Base-by-base conservation (phyloP, 2,329 filamentous ascomycete species). In the Apiospora marii region DNA sequence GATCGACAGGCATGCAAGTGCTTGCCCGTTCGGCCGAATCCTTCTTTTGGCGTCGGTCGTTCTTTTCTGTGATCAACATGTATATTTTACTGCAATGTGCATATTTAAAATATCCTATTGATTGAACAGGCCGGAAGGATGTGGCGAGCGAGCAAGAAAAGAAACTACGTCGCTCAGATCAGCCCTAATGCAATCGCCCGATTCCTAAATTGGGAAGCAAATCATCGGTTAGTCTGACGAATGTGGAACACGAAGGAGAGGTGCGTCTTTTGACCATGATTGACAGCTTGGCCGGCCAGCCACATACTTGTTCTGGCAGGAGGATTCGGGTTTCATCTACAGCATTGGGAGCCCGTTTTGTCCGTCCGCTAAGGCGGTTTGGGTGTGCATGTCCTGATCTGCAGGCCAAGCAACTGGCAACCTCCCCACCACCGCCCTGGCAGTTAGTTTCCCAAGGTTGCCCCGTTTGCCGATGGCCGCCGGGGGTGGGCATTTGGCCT, bases 1-100 rank as follows among this genome's bases (percentile, higher is more conserved):
- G 58, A 64, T 64, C 58, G 58, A 64, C 58, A 24, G 22, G 22
- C 22, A 61, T 61, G 30, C 30, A 61, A 61, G 53, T 61, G 53
- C 53, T 51, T 30, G 53, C 14, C 27, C 53, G 14, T 16, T 34
- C 27, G 16, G 27, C 27, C 53, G 30, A 58, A 61, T 37, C 27
- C 53, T 61, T 61, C 49, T 37, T 34, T 48, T 48, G 16, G 44
- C 44, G 14, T 22, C 27, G 14, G 51, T 22, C 44, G 19, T 48
- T 61, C 30, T 34, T 61, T 19, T 30, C 14, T n/a, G n/a, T n/a
- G n/a, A n/a, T n/a, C n/a, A n/a, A n/a, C n/a, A n/a, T n/a, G n/a
- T n/a, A n/a, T n/a, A n/a, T n/a, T n/a, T n/a, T n/a, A n/a, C n/a
- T n/a, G n/a, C n/a, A n/a, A n/a, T n/a, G n/a, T n/a, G n/a, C n/a